A percentile compares a stretch with the other conserved stretches of the same genome.
phyloP scores from a whole-genome alignment of 192 early-diverging fungal species.

The Coemansia sp. region DNA sequence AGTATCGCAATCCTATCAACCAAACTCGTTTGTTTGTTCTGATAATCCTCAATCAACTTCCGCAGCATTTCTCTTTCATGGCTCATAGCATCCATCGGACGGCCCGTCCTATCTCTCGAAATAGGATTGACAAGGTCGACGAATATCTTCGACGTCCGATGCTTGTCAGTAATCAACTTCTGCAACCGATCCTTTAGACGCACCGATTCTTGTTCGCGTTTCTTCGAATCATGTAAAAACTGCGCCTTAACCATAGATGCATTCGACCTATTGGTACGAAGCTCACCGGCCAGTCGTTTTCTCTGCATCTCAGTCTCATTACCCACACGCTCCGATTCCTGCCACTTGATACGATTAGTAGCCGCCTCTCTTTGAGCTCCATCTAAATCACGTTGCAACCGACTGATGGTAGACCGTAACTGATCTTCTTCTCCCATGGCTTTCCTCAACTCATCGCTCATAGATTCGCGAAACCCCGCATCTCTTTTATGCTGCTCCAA shows the following conservation, averaged over 20 bases:
- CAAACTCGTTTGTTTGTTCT: constrained; percentile 23
- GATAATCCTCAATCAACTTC: constrained; percentile 36
- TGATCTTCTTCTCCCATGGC: constrained; percentile 53
- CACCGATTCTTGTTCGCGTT: constrained; percentile 41
- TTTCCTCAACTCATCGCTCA: constrained; percentile 44
- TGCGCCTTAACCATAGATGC: constrained; percentile 33
- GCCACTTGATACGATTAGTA: constrained; percentile 21
- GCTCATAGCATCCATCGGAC: constrained; percentile 16
- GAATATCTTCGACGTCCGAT: constrained; percentile 22
- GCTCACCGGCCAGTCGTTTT: constrained; percentile 27
- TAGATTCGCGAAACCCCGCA: constrained; percentile 39
- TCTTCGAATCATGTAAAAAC: constrained; percentile 48
- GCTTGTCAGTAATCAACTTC: constrained; percentile 48
- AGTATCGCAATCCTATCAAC: constrained; percentile 17
- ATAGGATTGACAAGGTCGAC: constrained; percentile 40
- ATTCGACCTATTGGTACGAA: constrained; percentile 36
- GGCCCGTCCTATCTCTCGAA: constrained; percentile 26
- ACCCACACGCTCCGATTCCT: constrained; percentile 24
- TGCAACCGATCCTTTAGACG: constrained; percentile 51
- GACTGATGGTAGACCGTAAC: constrained; percentile 21
- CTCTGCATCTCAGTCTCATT: constrained; percentile 23
- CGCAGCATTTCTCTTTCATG: constrained; percentile 14
- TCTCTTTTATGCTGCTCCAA: constrained; percentile 35
- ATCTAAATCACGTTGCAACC: constrained; percentile 50
- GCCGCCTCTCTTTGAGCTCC: constrained; percentile 40